phyloP scores from a whole-genome alignment of 2,329 filamentous ascomycete species.

The Stenocarpella maydis region DNA sequence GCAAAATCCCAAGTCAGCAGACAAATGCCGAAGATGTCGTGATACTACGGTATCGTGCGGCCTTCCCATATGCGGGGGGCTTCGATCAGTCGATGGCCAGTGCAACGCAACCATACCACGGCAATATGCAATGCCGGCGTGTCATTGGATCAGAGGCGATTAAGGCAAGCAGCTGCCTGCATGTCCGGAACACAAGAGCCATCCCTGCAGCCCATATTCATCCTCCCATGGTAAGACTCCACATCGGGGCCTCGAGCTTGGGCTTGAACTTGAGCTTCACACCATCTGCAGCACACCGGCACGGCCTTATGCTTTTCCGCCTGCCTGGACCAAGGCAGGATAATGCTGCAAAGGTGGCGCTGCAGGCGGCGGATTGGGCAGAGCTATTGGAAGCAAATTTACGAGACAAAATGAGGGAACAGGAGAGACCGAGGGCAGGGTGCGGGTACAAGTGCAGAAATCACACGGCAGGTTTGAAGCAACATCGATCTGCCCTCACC shows the following conservation, averaged over 20 bases:
- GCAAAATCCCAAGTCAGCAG: conserved; percentile 21
- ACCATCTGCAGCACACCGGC: not conserved
- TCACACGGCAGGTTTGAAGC: not conserved
- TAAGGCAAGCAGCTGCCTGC: conserved; percentile 13
- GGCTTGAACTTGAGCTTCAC: conserved; percentile 8
- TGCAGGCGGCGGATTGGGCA: not conserved
- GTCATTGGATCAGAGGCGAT: conserved; percentile 12
- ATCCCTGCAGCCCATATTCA: conserved; percentile 12
- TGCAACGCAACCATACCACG: conserved; percentile 22
- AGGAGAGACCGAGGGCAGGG: not conserved
- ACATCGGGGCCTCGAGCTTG: conserved; percentile 14
- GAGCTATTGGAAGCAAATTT: not conserved
- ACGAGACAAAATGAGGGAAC: not conserved
- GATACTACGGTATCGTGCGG: conserved; percentile 13
- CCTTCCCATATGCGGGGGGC: not conserved
- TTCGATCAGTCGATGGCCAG: conserved; percentile 1
- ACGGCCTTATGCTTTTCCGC: conserved; percentile 12
- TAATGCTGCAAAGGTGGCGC: not conserved
- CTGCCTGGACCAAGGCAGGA: not conserved
- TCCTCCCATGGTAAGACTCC: not conserved
- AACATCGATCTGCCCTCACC: not conserved
- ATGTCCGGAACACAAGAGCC: conserved; percentile 7
- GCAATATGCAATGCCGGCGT: conserved; percentile 2
- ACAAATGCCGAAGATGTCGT: conserved; percentile 25
- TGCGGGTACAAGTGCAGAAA: not conserved